These are phyloP conservation scores for Cyclostephanos invisitatus DNA, from an alignment of 108 stramenopile species.

Conservation along the genomic window DNA sequence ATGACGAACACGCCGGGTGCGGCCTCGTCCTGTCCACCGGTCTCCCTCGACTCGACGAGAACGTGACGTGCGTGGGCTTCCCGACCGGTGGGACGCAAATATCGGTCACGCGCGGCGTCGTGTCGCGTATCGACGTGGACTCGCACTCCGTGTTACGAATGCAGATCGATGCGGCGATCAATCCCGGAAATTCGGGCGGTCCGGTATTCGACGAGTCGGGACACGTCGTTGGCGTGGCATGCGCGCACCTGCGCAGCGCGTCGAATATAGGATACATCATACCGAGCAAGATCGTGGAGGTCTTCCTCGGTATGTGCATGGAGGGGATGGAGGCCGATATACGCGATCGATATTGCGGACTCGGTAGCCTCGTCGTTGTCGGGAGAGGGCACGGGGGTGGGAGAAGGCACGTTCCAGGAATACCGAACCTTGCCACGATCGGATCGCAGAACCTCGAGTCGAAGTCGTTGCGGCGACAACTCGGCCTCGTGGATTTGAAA, in stretches of 20 bases:
- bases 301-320: slow-evolving; percentile 48
- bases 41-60: slow-evolving; percentile 61
- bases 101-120: slow-evolving; percentile 66
- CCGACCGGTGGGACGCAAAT: slow-evolving; percentile 67
- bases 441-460: slow-evolving; percentile 51
- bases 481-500: slow-evolving; percentile 42
- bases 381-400: slow-evolving; percentile 1
- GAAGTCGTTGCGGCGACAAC: slow-evolving; percentile 34
- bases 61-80: slow-evolving; percentile 74
- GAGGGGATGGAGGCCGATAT: slow-evolving; percentile 34
- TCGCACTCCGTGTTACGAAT: slow-evolving; percentile 56
- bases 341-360: slow-evolving; percentile 33
- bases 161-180: slow-evolving; percentile 77
- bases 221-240: slow-evolving; percentile 68
- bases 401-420: slow-evolving; percentile 46
- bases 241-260: slow-evolving; percentile 46
- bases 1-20: too few relatives aligned
- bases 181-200: slow-evolving; percentile 66
- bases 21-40: slow-evolving; percentile 15
- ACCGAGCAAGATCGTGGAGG: slow-evolving; percentile 52
- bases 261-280: slow-evolving; percentile 74
- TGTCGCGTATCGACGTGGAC: slow-evolving; percentile 64
- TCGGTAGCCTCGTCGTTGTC: slow-evolving; percentile 25
- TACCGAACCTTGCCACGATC: slow-evolving; percentile 27
- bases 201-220: slow-evolving; percentile 67